These are phyloP conservation scores for Neurospora terricola DNA, from an alignment of 495 filamentous ascomycete species.

Conservation along the genomic window DNA sequence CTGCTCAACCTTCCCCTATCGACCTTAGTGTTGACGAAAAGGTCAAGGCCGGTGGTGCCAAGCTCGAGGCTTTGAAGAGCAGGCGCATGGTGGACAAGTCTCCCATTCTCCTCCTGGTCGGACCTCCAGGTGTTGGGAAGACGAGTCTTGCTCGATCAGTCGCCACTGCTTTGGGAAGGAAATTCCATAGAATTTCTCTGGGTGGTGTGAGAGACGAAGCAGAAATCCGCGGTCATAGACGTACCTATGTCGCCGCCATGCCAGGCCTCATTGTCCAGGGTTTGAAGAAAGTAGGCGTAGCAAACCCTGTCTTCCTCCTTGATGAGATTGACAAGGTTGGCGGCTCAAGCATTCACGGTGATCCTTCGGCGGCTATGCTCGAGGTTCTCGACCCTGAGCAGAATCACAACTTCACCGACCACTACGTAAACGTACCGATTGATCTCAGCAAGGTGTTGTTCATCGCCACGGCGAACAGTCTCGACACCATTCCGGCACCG, in stretches of 20 bases:
- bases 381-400: slow-evolving; percentile 98
- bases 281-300: slow-evolving; percentile 89
- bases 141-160: slow-evolving; percentile 92
- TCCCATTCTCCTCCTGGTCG: slow-evolving; percentile 87
- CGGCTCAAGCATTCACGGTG: slow-evolving; percentile 84
- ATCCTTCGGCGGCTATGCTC: slow-evolving; percentile 97
- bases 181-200: slow-evolving; percentile 95
- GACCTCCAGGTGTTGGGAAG: slow-evolving; percentile 93
- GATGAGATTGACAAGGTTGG: slow-evolving; percentile 99
- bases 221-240: slow-evolving; percentile 89
- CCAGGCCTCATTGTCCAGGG: slow-evolving; percentile 91
- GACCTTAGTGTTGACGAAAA: slow-evolving; percentile 30
- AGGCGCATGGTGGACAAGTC: slow-evolving; percentile 86
- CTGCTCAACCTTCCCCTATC: background rate
- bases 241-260: slow-evolving; percentile 98
- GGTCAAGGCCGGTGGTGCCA: slow-evolving; percentile 41
- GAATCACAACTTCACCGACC: slow-evolving; percentile 88
- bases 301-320: slow-evolving; percentile 91
- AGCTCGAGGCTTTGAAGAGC: slow-evolving; percentile 58
- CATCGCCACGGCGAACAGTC: slow-evolving; percentile 94
- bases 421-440: slow-evolving; percentile 94
- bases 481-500: slow-evolving; percentile 90
- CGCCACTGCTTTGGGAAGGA: slow-evolving; percentile 80
- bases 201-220: slow-evolving; percentile 95
- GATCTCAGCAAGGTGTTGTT: slow-evolving; percentile 96